phyloP scores from a whole-genome alignment of 106 monocot species.

The Acorus calamus region DNA sequence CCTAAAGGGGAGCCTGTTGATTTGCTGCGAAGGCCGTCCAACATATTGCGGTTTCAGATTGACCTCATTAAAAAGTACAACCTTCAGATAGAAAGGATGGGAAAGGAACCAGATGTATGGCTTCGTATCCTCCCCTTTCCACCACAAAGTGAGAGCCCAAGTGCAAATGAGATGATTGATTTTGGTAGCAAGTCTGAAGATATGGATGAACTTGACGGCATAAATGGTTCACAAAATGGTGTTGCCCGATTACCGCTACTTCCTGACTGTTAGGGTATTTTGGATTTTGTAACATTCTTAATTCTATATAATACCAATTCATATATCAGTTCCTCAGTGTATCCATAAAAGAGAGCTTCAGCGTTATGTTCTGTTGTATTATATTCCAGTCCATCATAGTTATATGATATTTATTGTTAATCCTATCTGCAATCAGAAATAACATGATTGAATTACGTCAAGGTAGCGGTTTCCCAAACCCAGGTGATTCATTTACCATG shows the following conservation, averaged over 20 bases:
- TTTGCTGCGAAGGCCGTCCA: slow-evolving; percentile 58
- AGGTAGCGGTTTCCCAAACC: no score
- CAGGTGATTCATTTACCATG: no score
- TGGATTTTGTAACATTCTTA: no score
- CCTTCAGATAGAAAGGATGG: slow-evolving; percentile 47
- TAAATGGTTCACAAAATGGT: slow-evolving; percentile 14
- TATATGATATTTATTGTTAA: no score
- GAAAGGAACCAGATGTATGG: slow-evolving; percentile 33
- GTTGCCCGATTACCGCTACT: slow-evolving; percentile 18
- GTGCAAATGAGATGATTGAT: background rate
- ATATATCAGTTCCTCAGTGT: no score
- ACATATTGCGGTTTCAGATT: slow-evolving; percentile 45
- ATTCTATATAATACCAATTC: no score
- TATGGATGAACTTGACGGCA: background rate
- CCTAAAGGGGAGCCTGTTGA: slow-evolving; percentile 44
- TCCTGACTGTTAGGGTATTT: slow-evolving; percentile 3
- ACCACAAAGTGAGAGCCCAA: slow-evolving; percentile 1
- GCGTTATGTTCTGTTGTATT: no score
- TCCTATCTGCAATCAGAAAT: no score
- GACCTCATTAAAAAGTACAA: slow-evolving; percentile 50
- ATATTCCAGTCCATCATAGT: no score
- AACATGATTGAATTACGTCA: no score
- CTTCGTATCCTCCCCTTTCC: slow-evolving; percentile 53
- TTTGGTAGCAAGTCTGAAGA: background rate
- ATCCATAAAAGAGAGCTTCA: no score